phyloP scores from a whole-genome alignment of 768 basidiomycete genomes.

The Holtermannia corniformis region DNA sequence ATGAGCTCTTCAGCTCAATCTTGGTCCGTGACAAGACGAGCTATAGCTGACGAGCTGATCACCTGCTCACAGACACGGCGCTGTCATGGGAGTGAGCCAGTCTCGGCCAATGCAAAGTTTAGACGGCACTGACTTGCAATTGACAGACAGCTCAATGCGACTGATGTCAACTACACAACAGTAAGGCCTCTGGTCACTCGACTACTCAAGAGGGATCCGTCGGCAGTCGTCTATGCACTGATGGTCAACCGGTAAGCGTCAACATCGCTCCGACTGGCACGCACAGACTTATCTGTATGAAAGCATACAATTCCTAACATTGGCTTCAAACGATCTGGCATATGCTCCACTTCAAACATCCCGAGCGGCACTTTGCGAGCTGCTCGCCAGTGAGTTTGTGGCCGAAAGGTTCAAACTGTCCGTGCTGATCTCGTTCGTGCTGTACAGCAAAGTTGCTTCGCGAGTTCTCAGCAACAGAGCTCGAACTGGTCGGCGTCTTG shows the following conservation, averaged over 20 bases:
- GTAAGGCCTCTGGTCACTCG: slow-evolving; percentile 33
- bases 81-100: slow-evolving; percentile 37
- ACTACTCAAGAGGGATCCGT: slow-evolving; percentile 9
- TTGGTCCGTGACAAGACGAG: too few species aligned
- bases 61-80: slow-evolving; percentile 27
- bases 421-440: neutral
- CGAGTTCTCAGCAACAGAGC: slow-evolving; percentile 39
- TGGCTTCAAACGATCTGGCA: slow-evolving; percentile 62
- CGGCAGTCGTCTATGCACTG: slow-evolving; percentile 32
- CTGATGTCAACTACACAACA: slow-evolving; percentile 36
- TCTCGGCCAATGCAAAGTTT: too few species aligned
- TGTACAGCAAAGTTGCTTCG: neutral
- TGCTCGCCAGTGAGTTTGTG: slow-evolving; percentile 52
- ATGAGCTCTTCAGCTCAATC: slow-evolving; percentile 6
- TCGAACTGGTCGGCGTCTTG: slow-evolving; percentile 69
- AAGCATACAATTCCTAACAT: slow-evolving; percentile 57
- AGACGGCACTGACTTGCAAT: neutral
- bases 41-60: neutral
- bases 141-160: slow-evolving; percentile 30
- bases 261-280: neutral
- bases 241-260: slow-evolving; percentile 37
- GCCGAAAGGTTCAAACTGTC: neutral
- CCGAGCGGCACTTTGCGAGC: slow-evolving; percentile 72
- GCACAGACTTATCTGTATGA: neutral
- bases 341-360: slow-evolving; percentile 59